Conservation (phyloP, 2,329 filamentous ascomycete species). For the Colletotrichum zoysiae region DNA sequence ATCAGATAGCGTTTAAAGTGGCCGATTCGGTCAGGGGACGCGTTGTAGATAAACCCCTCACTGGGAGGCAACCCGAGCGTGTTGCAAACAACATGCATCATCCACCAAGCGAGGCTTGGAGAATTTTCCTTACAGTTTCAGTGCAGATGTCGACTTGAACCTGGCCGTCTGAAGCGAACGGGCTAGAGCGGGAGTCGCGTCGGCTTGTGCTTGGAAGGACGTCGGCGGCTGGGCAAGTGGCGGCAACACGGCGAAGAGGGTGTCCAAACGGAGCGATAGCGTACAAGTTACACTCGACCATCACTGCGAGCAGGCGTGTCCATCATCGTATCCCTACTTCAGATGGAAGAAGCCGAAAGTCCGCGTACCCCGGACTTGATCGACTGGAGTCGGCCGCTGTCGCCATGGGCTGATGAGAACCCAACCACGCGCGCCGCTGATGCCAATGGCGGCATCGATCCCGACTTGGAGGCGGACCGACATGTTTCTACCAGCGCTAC, state of each 20-base stretch:
- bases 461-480: constrained; percentile 33
- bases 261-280: background rate
- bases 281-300: background rate
- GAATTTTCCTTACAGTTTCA: background rate
- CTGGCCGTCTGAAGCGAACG: background rate
- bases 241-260: constrained; percentile 1
- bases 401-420: constrained; percentile 35
- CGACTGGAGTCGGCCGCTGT: constrained; percentile 39
- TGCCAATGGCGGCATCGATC: constrained; percentile 4
- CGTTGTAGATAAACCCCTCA: constrained; percentile 38
- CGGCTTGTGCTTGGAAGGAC: background rate
- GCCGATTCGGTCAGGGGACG: constrained; percentile 24
- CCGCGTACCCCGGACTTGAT: constrained; percentile 37
- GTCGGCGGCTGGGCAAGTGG: constrained; percentile 5
- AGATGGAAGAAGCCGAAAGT: constrained; percentile 33
- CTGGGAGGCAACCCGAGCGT: constrained; percentile 30
- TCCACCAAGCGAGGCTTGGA: background rate
- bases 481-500: constrained; percentile 28
- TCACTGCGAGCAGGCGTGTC: background rate
- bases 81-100: background rate
- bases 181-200: constrained; percentile 1
- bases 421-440: background rate
- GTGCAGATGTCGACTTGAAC: background rate
- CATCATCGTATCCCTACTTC: constrained; percentile 3
- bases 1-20: constrained; percentile 36